These are phyloP conservation scores for Ampelomyces quisqualis DNA, from an alignment of 2,329 filamentous ascomycete genomes.

Conservation along the genomic window DNA sequence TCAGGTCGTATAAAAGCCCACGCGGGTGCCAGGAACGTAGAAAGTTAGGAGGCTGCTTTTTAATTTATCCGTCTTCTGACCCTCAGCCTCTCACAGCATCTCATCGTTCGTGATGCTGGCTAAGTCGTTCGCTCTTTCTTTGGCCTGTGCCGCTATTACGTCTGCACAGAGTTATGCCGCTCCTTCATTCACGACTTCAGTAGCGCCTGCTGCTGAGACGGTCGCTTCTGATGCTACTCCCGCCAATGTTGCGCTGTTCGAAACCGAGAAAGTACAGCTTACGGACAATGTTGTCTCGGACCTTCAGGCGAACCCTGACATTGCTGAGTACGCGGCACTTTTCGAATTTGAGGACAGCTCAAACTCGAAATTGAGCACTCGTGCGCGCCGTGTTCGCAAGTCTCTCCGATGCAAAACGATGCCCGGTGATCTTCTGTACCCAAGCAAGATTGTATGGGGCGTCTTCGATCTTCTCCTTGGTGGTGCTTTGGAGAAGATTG, in stretches of 20 bases:
- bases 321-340: conserved; percentile 24
- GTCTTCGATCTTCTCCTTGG: conserved; percentile 27
- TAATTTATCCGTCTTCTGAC: conserved; percentile 3
- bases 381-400: conserved; percentile 12
- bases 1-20: conserved; percentile 8
- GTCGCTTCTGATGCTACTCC: conserved; percentile 18
- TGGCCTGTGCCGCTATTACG: conserved; percentile 17
- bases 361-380: conserved; percentile 10
- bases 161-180: conserved; percentile 15
- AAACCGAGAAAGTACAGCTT: conserved; percentile 25
- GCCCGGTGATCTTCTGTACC: conserved; percentile 31
- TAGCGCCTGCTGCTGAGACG: conserved; percentile 30
- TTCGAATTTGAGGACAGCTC: conserved; percentile 42
- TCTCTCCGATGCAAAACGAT: conserved; percentile 30
- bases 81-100: neutral
- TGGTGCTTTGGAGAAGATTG: conserved; percentile 26
- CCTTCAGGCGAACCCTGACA: conserved; percentile 17
- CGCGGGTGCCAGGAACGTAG: conserved; percentile 7
- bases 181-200: conserved; percentile 18
- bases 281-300: conserved; percentile 27
- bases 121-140: conserved; percentile 12
- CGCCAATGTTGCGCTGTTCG: conserved; percentile 26
- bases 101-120: conserved; percentile 18
- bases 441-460: conserved; percentile 19
- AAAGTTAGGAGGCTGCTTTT: neutral